phyloP scores from a whole-genome alignment of 1,284 basidiomycete species.

The Schizophyllum commune region DNA sequence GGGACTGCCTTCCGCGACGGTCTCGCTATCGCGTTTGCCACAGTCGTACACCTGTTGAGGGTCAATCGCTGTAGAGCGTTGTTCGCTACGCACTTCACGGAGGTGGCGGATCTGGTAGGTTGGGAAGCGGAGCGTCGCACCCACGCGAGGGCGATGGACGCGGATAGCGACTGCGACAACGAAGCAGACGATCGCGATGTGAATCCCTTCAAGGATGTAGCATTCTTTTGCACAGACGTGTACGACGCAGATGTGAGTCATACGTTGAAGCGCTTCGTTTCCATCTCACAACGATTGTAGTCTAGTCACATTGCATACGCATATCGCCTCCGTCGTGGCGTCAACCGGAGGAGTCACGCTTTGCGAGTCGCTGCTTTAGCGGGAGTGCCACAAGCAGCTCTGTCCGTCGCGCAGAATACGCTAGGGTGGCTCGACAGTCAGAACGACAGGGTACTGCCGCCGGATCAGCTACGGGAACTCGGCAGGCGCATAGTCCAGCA shows the following conservation, averaged over 20 bases:
- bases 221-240: conserved; percentile 87
- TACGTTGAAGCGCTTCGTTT: conserved; percentile 1
- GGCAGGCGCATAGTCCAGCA: neutral
- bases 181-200: conserved; percentile 32
- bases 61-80: conserved; percentile 77
- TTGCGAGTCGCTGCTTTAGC: conserved; percentile 87
- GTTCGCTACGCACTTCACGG: conserved; percentile 97
- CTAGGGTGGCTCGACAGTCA: neutral
- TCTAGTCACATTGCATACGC: conserved; percentile 77
- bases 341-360: conserved; percentile 90
- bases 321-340: conserved; percentile 73
- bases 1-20: conserved; percentile 93
- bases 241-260: conserved; percentile 60
- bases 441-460: neutral
- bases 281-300: conserved; percentile 24
- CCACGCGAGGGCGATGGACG: neutral
- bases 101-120: conserved; percentile 80
- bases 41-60: conserved; percentile 73
- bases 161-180: neutral
- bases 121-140: conserved; percentile 12
- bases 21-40: conserved; percentile 88
- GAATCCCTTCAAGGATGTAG: conserved; percentile 51
- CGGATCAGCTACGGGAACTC: neutral
- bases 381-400: conserved; percentile 66
- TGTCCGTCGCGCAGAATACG: conserved; percentile 41